Evolutionary conservation across 768 basidiomycete genomes (phyloP), one percentile per base, ranked within the genome.

Genomic region (Stropharia rugosoannulata): DNA sequence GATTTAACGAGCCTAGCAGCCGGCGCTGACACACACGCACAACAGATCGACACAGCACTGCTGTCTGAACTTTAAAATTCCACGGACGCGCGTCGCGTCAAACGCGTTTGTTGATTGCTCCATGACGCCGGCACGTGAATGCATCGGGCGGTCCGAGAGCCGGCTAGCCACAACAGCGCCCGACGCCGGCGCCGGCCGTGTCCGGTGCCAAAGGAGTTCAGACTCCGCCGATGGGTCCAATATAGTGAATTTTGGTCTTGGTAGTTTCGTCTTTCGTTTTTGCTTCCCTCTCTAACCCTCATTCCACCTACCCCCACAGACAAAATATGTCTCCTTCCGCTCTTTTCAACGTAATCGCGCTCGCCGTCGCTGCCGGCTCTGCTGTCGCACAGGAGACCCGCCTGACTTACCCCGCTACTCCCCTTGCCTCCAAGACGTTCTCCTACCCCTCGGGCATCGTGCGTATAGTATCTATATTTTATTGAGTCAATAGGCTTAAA

Each of bases 361-460:
- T 37, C 37, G 39, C 49, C 16, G 37, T 32, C 11, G 37, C 22
- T 29, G 39, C 37, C 11, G 49, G 49, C 16, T 19, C 49, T 18
- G 49, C 36, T 37, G 37, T 32, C 50, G 62, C 70, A 55, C 66
- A 66, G 54, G 59, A 74, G 44, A 55, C 59, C 55, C 65, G 65
- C 13, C 66, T 64, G 43, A 73, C 77, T 7, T 79, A 71, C 60
- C 81, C 75, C 29, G 70, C 78, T 1, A 73, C 69, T 3, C 80
- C 82, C 1, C 71, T 83, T 36, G 77, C 75, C 18, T 68, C 66
- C 48, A 83, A 83, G 48, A 39, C 32, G 48, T 49, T 49, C 48
- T 35, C 8, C 4, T 46, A 46, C 45, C 22, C 45, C 45, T 45
- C 43, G 1, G 43, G 43, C 7, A 73, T 83, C 10, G 81, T 82